Evolutionary conservation across 495 filamentous ascomycete genomes (phyloP).

Genomic region (Aspergillus egyptiacus): DNA sequence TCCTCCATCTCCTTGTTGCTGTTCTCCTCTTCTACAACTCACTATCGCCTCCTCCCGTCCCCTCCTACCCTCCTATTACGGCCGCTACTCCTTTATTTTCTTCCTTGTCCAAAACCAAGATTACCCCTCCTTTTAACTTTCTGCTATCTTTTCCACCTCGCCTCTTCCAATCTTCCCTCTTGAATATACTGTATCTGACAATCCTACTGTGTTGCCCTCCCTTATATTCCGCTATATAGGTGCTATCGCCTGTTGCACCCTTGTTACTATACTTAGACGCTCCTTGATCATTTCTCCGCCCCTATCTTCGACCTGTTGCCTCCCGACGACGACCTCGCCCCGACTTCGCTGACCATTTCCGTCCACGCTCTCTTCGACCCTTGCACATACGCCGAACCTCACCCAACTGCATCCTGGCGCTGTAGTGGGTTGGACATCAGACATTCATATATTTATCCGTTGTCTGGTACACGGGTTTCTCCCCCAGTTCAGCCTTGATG

Average conservation of each 20-base stretch:
- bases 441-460: conserved; percentile 18
- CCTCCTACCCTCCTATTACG: conserved; percentile 18
- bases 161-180: conserved; percentile 1
- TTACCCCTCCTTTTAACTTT: conserved; percentile 17
- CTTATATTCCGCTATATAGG: conserved; percentile 10
- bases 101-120: conserved; percentile 15
- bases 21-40: conserved; percentile 9
- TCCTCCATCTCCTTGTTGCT: conserved; percentile 13
- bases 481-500: conserved; percentile 13
- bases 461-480: conserved; percentile 33
- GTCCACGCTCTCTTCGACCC: conserved; percentile 3
- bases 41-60: conserved; percentile 9
- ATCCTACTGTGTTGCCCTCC: neutral
- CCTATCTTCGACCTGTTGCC: conserved; percentile 7
- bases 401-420: conserved; percentile 28
- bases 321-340: conserved; percentile 9
- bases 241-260: conserved; percentile 6
- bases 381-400: conserved; percentile 5
- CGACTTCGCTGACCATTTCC: conserved; percentile 7
- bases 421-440: conserved; percentile 32
- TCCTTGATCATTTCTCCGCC: conserved; percentile 9
- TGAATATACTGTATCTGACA: conserved; percentile 10
- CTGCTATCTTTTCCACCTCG: conserved; percentile 6
- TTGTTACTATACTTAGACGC: conserved; percentile 15
- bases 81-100: neutral